These are phyloP conservation scores for Lasiodiplodia citricola DNA, from an alignment of 2,329 filamentous ascomycete species.

Conservation along the genomic window DNA sequence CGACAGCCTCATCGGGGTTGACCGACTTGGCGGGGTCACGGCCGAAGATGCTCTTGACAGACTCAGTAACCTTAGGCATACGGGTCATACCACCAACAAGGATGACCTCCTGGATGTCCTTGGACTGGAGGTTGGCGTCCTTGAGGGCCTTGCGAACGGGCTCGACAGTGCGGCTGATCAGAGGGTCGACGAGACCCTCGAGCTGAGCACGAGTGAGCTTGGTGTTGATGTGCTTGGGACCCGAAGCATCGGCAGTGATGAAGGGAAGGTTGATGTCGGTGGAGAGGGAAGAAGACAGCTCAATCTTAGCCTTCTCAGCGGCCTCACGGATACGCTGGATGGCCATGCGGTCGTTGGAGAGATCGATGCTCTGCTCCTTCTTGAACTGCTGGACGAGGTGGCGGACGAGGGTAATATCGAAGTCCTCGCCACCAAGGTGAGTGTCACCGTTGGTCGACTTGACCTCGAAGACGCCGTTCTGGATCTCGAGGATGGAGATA, in stretches of 20 bases:
- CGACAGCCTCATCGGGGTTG: slow-evolving; percentile 97
- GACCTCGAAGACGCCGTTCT: slow-evolving; percentile 97
- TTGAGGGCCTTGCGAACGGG: slow-evolving; percentile 96
- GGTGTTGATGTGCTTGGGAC: slow-evolving; percentile 97
- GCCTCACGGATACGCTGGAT: slow-evolving; percentile 99
- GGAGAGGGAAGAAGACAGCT: slow-evolving; percentile 91
- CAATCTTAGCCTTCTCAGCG: slow-evolving; percentile 99
- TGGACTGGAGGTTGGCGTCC: slow-evolving; percentile 88
- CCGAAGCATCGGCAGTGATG: slow-evolving; percentile 94
- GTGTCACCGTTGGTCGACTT: slow-evolving; percentile 99
- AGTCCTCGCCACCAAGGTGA: slow-evolving; percentile 97
- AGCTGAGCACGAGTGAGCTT: slow-evolving; percentile 93
- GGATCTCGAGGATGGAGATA: slow-evolving; percentile 97
- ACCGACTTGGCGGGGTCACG: slow-evolving; percentile 97
- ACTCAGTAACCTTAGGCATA: slow-evolving; percentile 98
- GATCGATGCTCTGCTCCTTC: slow-evolving; percentile 90
- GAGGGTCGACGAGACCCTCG: slow-evolving; percentile 87
- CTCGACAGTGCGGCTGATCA: slow-evolving; percentile 85
- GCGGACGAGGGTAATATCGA: slow-evolving; percentile 92
- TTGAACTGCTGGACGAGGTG: slow-evolving; percentile 96
- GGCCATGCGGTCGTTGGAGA: slow-evolving; percentile 92
- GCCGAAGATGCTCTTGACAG: slow-evolving; percentile 95
- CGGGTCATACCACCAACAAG: slow-evolving; percentile 99
- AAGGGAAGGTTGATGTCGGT: slow-evolving; percentile 99
- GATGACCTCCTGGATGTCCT: slow-evolving; percentile 97